Percentiles rank a stretch among this genome's conserved stretches.
Evolutionary conservation across 2,329 filamentous ascomycete genomes (phyloP).

Genomic region (Calonectria ilicicola): DNA sequence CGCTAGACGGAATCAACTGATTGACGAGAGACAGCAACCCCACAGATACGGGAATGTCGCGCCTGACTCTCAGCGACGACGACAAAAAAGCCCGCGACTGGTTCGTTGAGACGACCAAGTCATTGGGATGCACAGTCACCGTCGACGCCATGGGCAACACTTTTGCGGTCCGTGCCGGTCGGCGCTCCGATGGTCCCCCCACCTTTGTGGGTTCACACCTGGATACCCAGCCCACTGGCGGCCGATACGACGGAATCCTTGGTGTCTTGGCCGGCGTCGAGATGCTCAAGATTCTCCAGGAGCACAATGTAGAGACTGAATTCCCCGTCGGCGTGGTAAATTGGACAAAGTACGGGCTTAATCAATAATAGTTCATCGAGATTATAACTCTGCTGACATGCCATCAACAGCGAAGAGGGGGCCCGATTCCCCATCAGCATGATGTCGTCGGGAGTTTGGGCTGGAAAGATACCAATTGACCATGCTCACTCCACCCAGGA

Average conservation of each 20-base stretch:
- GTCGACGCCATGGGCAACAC: slow-evolving; percentile 85
- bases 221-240: slow-evolving; percentile 74
- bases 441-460: slow-evolving; percentile 82
- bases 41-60: slow-evolving; percentile 81
- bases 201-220: slow-evolving; percentile 77
- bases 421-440: slow-evolving; percentile 83
- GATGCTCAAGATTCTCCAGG: slow-evolving; percentile 75
- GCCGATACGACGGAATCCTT: slow-evolving; percentile 81
- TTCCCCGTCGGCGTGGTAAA: slow-evolving; percentile 81
- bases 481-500: slow-evolving; percentile 73
- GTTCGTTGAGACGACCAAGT: slow-evolving; percentile 75
- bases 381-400: slow-evolving; percentile 29
- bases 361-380: too few relatives aligned
- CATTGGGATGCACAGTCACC: slow-evolving; percentile 74
- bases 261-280: slow-evolving; percentile 81
- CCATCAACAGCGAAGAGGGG: slow-evolving; percentile 74
- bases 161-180: slow-evolving; percentile 78
- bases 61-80: slow-evolving; percentile 79
- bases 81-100: slow-evolving; percentile 83
- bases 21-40: slow-evolving; percentile 30
- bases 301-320: slow-evolving; percentile 75
- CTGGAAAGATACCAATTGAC: slow-evolving; percentile 72
- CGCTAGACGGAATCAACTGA: neutral
- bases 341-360: slow-evolving; percentile 83
- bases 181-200: slow-evolving; percentile 67